Conservation (phyloP, 345 rosid species). For the Balakata baccata region DNA sequence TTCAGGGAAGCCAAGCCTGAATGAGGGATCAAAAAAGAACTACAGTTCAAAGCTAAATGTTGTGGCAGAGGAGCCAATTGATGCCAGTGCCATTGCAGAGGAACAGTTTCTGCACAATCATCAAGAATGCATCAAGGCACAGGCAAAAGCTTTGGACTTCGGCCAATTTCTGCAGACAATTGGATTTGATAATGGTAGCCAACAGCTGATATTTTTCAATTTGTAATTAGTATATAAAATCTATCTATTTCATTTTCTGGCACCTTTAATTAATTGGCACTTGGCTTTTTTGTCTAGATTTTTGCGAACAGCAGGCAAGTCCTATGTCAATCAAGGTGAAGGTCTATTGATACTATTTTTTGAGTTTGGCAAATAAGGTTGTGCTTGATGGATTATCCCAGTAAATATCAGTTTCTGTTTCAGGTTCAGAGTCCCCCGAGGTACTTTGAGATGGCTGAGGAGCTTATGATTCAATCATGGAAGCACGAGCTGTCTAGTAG, state of each 20-base stretch:
- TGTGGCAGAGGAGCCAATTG: no score
- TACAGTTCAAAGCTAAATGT: no score
- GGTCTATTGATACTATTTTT: no score
- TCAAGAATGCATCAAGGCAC: constrained; percentile 47
- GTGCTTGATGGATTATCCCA: neutral
- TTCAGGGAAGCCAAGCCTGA: no score
- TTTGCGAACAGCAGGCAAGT: constrained; percentile 11
- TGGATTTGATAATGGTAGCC: constrained; percentile 38
- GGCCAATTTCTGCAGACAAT: constrained; percentile 39
- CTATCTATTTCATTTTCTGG: neutral
- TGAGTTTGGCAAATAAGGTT: neutral
- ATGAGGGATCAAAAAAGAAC: no score
- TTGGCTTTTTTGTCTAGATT: constrained; percentile 20
- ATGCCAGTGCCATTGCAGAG: no score
- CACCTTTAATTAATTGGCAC: neutral
- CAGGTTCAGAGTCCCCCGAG: constrained; percentile 29
- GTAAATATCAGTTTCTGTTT: neutral
- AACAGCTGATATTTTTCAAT: neutral
- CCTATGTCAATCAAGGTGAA: neutral
- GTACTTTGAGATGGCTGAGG: constrained; percentile 33
- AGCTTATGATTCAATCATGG: constrained; percentile 10
- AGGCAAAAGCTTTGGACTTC: constrained; percentile 28
- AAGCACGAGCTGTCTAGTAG: neutral
- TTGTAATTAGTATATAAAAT: neutral
- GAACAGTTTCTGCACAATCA: constrained; percentile 55